A percentile compares a stretch with the other conserved stretches of the same genome.
These are phyloP conservation scores for Beverwykella pulmonaria DNA, from an alignment of 495 filamentous ascomycete species.

Conservation along the genomic window DNA sequence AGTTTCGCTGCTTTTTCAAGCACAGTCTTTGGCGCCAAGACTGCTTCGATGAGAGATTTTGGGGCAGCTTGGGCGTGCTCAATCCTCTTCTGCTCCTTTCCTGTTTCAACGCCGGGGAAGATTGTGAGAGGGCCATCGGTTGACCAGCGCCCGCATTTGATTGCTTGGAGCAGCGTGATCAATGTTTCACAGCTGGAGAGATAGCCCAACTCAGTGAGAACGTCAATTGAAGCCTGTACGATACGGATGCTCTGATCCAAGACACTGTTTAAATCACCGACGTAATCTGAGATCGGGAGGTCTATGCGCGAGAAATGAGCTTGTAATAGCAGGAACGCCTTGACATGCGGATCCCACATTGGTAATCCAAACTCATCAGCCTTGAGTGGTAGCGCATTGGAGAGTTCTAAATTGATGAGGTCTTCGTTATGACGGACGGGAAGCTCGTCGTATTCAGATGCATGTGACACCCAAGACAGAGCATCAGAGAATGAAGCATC, in stretches of 20 bases:
- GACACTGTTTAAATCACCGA: slow-evolving; percentile 81
- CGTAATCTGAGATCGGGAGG: slow-evolving; percentile 94
- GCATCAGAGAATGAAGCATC: slow-evolving; percentile 82
- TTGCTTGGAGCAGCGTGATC: slow-evolving; percentile 82
- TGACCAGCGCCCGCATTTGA: slow-evolving; percentile 93
- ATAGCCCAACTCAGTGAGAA: slow-evolving; percentile 88
- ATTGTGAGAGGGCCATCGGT: slow-evolving; percentile 77
- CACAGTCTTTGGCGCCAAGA: slow-evolving; percentile 47
- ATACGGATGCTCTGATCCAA: slow-evolving; percentile 97
- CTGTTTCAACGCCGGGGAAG: slow-evolving; percentile 71
- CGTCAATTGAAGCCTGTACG: slow-evolving; percentile 87
- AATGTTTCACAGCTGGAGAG: slow-evolving; percentile 72
- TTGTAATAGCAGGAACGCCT: slow-evolving; percentile 91
- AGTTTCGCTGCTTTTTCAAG: slow-evolving; percentile 38
- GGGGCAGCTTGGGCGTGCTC: slow-evolving; percentile 44
- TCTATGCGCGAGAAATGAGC: slow-evolving; percentile 91
- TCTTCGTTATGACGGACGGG: slow-evolving; percentile 99
- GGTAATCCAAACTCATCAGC: slow-evolving; percentile 74
- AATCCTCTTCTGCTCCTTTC: slow-evolving; percentile 46
- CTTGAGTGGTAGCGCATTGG: slow-evolving; percentile 71
- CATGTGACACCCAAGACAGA: slow-evolving; percentile 87
- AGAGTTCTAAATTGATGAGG: slow-evolving; percentile 91
- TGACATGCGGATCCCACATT: slow-evolving; percentile 98
- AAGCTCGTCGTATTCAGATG: slow-evolving; percentile 95
- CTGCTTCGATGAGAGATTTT: slow-evolving; percentile 48